Base-by-base conservation (phyloP, 2,329 filamentous ascomycete genomes). In the Penicillium occitanis region DNA sequence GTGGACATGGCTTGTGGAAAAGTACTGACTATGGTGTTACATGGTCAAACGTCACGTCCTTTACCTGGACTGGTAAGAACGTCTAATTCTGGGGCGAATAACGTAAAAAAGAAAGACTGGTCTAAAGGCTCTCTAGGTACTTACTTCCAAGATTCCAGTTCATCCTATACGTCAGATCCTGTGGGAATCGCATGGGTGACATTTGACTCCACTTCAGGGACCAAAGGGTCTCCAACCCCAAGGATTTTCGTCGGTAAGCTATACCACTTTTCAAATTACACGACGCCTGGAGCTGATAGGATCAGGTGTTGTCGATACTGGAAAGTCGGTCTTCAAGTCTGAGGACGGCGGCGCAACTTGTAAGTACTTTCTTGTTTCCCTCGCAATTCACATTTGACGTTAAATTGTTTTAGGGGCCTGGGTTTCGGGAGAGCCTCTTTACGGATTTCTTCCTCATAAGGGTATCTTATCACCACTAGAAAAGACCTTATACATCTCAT, bases 1-100 rank as follows among this genome's bases (percentile, higher is more conserved):
- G 84, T 66, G 86, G 85, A 5, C 82, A 87, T 40, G 86, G 86
- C 2, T 76, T 88, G 2, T 88, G 84, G 81, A 86, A 85, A 74
- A 86, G 83, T 64, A 84, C 81, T 3, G 83, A 88, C 68, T 82
- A 80, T 13, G 86, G 85, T n/a, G 80, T 72, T 30, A 84, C 81
- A 11, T 88, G 85, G 73, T 70, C 73, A 28, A 85, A 86, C 67
- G 85, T 88, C 2, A 75, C 79, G 0, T 79, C 80, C 0, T 86
- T 86, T 72, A 84, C 78, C 11, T 83, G 81, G 65, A 78, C 69
- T 44, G 70, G 70, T 70, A 68, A 51, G 68, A 28, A 3, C 11
- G 7, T 33, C 28, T 14, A 19, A 10, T 51, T 51, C 25, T 7
- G 0, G 14, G 17, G 3, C 3, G 13, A 17, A 2, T 48, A 19